Evolutionary conservation across 208 protist species (phyloP).

Genomic region (Phytomonas sp.): DNA sequence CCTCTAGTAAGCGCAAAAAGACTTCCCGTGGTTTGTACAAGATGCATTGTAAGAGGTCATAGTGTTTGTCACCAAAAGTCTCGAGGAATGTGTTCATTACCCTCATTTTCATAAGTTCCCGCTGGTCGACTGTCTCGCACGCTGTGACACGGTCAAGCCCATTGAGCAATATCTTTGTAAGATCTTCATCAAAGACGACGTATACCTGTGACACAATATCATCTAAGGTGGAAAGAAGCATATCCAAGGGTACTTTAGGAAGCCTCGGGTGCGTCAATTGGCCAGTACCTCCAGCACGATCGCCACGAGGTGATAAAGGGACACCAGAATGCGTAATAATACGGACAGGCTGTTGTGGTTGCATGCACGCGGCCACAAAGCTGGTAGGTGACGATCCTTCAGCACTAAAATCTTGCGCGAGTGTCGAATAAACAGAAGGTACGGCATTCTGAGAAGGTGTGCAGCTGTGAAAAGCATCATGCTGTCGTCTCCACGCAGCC

Average conservation of each 20-base stretch:
- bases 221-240: slow-evolving; percentile 76
- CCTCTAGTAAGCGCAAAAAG: slow-evolving; percentile 76
- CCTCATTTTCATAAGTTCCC: slow-evolving; percentile 49
- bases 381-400: slow-evolving; percentile 10
- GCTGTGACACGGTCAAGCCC: slow-evolving; percentile 73
- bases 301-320: slow-evolving; percentile 69
- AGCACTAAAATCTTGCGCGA: slow-evolving; percentile 1
- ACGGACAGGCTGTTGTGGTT: slow-evolving; percentile 56
- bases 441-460: not conserved
- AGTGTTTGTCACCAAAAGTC: slow-evolving; percentile 69
- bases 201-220: slow-evolving; percentile 89
- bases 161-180: slow-evolving; percentile 86
- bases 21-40: slow-evolving; percentile 77
- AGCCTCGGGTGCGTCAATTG: slow-evolving; percentile 47
- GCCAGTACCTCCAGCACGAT: slow-evolving; percentile 49
- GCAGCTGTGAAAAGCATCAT: not conserved
- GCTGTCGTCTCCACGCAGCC: not conserved
- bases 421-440: not conserved
- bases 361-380: slow-evolving; percentile 63
- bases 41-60: slow-evolving; percentile 77
- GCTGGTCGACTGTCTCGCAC: slow-evolving; percentile 56
- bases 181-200: slow-evolving; percentile 80
- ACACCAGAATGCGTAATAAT: slow-evolving; percentile 65
- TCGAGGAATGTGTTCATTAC: slow-evolving; percentile 74
- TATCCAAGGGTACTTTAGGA: slow-evolving; percentile 70